Evolutionary conservation across 306 rosid species (phyloP), one percentile per base, ranked within the genome.

Genomic region (Gastrolobium bilobum): DNA sequence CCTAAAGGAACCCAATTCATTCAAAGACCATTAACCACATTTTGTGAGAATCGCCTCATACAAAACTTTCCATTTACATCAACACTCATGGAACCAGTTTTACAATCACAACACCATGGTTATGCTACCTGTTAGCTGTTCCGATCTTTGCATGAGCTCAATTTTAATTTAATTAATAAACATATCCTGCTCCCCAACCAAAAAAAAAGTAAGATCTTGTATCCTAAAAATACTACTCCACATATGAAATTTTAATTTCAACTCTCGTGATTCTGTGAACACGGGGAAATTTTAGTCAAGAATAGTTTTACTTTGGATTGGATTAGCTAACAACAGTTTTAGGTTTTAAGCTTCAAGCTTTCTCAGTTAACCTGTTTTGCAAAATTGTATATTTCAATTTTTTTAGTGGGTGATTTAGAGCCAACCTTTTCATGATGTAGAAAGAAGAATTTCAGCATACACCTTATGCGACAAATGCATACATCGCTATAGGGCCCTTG

Each of bases 391-490:
- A 43, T 73, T 44, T 75, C 6, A 48, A 47, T 63, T 40, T 77
- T 6, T 65, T 26, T 7, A 30, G 47, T 50, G 82, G 86, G 26
- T 81, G 51, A 82, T 63, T 37, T 75, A 15, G 42, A 71, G 59
- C 20, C 46, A 48, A 5, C 68, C 34, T 81, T 71, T 86, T 84
- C 46, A 79, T 76, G 47, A 70, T 87, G 88, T 68, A 94, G 98
- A 94, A 91, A 88, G 98, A 94, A 88, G 98, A 94, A 75, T 94
- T 86, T 87, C 98, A 94, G 87, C 98, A 94, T 85, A 92, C 98
- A 78, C 86, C 97, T 76, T 94, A 91, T 85, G 52, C 97, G 35
- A 94, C 97, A 46, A 94, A 94, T 86, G 94, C 98, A 29, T 94
- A 94, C 38, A 80, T 94, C 56, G 70, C 93, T 6, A 5, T 85